Evolutionary conservation across 148 eudicot species (phyloP).

Genomic region (Fagopyrum tataricum): DNA sequence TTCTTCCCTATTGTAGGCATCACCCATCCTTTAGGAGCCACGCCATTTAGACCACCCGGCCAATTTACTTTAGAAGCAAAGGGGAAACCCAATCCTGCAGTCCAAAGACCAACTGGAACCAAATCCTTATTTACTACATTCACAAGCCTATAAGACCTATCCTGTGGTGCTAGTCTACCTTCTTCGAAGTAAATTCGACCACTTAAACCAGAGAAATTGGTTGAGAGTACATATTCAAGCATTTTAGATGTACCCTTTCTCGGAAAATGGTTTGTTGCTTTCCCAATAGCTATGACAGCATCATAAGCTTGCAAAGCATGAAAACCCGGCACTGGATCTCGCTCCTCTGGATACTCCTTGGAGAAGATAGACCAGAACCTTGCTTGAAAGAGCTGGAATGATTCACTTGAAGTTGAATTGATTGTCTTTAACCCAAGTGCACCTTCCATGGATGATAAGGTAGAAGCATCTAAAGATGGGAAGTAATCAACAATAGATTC

Average conservation of each 20-base stretch:
- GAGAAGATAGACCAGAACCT: slow-evolving; percentile 19
- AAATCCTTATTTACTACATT: slow-evolving; percentile 25
- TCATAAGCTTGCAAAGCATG: slow-evolving; percentile 42
- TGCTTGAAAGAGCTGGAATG: slow-evolving; percentile 22
- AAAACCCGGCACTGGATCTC: slow-evolving; percentile 23
- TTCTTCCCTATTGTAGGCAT: slow-evolving; percentile 31
- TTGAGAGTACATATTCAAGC: slow-evolving; percentile 18
- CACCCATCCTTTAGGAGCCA: slow-evolving; percentile 43
- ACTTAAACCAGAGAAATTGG: slow-evolving; percentile 32
- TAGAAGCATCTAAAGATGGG: slow-evolving; percentile 12
- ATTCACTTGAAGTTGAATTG: slow-evolving; percentile 16
- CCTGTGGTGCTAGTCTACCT: slow-evolving; percentile 4
- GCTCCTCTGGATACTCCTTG: slow-evolving; percentile 23
- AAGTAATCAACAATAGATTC: slow-evolving; percentile 12
- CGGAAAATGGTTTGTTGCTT: slow-evolving; percentile 17
- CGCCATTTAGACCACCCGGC: slow-evolving; percentile 33
- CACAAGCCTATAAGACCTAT: slow-evolving; percentile 17
- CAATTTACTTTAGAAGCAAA: slow-evolving; percentile 18
- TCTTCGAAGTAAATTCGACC: slow-evolving; percentile 25
- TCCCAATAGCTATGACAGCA: slow-evolving; percentile 20
- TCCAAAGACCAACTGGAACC: slow-evolving; percentile 27
- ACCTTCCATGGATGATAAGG: slow-evolving; percentile 9
- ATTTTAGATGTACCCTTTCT: slow-evolving; percentile 5
- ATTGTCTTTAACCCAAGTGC: slow-evolving; percentile 25
- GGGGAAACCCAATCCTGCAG: slow-evolving; percentile 22